phyloP scores from a whole-genome alignment of 2,329 filamentous ascomycete species.

The Acrocalymma vagum region DNA sequence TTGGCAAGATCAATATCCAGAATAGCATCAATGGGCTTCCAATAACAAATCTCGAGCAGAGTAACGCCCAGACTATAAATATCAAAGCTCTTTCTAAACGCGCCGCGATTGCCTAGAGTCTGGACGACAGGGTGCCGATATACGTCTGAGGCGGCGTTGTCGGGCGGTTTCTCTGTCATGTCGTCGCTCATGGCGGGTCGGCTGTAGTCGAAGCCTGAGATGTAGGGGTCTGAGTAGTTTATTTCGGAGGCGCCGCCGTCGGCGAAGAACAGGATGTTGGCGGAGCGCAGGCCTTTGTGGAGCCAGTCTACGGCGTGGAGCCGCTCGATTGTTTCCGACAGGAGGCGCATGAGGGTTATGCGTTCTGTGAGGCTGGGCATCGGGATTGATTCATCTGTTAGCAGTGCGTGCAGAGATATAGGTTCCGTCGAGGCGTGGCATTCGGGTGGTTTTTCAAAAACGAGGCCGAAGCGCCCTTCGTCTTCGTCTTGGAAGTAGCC shows the following conservation, averaged over 20 bases:
- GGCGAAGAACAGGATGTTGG: slow-evolving; percentile 64
- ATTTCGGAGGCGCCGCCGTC: slow-evolving; percentile 30
- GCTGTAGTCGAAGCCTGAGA: slow-evolving; percentile 65
- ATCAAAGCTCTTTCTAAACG: slow-evolving; percentile 61
- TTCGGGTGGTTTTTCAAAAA: slow-evolving; percentile 60
- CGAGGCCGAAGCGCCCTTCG: slow-evolving; percentile 58
- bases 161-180: slow-evolving; percentile 59
- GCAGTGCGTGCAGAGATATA: slow-evolving; percentile 58
- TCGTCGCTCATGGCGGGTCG: slow-evolving; percentile 61
- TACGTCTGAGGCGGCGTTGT: slow-evolving; percentile 57
- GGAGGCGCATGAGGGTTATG: slow-evolving; percentile 59
- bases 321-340: slow-evolving; percentile 63
- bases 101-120: slow-evolving; percentile 36
- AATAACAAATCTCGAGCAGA: slow-evolving; percentile 63
- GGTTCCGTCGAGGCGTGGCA: slow-evolving; percentile 51
- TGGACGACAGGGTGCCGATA: slow-evolving; percentile 61
- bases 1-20: slow-evolving; percentile 47
- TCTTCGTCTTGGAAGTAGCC: slow-evolving; percentile 47
- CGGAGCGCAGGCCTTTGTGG: slow-evolving; percentile 65
- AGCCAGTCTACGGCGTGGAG: slow-evolving; percentile 66
- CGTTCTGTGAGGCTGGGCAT: slow-evolving; percentile 62
- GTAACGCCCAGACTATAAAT: slow-evolving; percentile 63
- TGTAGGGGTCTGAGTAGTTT: slow-evolving; percentile 53
- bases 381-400: slow-evolving; percentile 36
- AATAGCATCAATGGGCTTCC: slow-evolving; percentile 57